These are phyloP conservation scores for Kodamaea fukazawae DNA, from an alignment of 805 yeast genomes.

Conservation along the genomic window DNA sequence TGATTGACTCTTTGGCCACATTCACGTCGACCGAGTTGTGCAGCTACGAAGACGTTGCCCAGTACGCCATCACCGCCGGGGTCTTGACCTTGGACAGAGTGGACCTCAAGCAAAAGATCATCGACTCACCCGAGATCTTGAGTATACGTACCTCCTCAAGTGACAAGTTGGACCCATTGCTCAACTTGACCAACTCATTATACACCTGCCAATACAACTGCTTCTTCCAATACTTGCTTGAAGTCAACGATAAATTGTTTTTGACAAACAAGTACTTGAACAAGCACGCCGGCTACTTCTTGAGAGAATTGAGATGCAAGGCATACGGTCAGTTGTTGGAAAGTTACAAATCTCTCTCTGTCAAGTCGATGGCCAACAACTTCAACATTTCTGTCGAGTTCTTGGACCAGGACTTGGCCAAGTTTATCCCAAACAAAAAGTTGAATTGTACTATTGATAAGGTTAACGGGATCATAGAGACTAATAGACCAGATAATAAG, in stretches of 20 bases:
- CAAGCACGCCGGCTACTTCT: constrained; percentile 77
- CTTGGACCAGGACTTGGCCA: constrained; percentile 81
- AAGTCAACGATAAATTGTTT: constrained; percentile 72
- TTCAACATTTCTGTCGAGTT: constrained; percentile 89
- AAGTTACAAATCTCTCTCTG: constrained; percentile 85
- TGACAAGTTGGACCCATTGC: constrained; percentile 71
- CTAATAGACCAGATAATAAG: constrained; percentile 94
- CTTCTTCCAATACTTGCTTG: constrained; percentile 72
- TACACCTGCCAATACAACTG: constrained; percentile 84
- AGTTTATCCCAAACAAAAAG: constrained; percentile 89
- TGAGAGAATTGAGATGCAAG: constrained; percentile 91
- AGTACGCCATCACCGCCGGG: constrained; percentile 86
- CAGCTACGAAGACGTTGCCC: constrained; percentile 85
- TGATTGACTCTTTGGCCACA: constrained; percentile 90
- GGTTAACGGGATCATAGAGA: constrained; percentile 92
- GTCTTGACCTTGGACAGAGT: constrained; percentile 77
- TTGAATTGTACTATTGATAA: constrained; percentile 93
- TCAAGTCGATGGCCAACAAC: constrained; percentile 90
- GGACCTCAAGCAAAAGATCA: constrained; percentile 76
- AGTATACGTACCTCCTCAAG: constrained; percentile 72
- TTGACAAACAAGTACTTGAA: constrained; percentile 61
- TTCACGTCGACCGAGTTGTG: constrained; percentile 91
- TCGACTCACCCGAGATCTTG: constrained; percentile 92
- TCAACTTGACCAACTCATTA: constrained; percentile 78
- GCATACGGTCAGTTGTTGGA: constrained; percentile 93